Conservation (phyloP, 495 filamentous ascomycete species). For the Peziza echinospora region DNA sequence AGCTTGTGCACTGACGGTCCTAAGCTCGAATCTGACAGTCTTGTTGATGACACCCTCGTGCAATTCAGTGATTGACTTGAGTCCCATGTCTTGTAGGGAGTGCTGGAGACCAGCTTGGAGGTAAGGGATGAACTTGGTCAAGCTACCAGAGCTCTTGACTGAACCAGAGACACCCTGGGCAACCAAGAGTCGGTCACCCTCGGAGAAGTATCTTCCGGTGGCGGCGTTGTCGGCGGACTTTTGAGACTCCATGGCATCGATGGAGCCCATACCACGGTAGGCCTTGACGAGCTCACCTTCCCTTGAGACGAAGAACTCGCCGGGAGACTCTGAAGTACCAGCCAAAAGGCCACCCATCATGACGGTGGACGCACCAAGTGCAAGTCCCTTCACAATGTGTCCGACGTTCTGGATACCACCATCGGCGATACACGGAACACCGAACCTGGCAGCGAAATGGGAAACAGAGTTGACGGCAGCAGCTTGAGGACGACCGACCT, state of each 20-base stretch:
- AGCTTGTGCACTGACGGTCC: conserved; percentile 79
- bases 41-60: conserved; percentile 56
- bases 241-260: conserved; percentile 98
- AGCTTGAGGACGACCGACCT: conserved; percentile 88
- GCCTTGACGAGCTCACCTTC: conserved; percentile 97
- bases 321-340: conserved; percentile 91
- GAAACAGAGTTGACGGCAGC: conserved; percentile 76
- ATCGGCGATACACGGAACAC: conserved; percentile 93
- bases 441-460: conserved; percentile 73
- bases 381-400: conserved; percentile 94
- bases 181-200: conserved; percentile 81
- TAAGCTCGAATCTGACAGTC: conserved; percentile 72
- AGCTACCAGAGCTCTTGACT: conserved; percentile 51
- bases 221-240: conserved; percentile 88
- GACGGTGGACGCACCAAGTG: conserved; percentile 80
- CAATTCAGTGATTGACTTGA: conserved; percentile 51
- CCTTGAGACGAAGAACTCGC: conserved; percentile 82
- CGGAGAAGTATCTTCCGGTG: conserved; percentile 94
- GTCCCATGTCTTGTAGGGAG: conserved; percentile 86
- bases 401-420: conserved; percentile 96
- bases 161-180: conserved; percentile 85
- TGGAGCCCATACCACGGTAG: conserved; percentile 95
- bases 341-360: conserved; percentile 99
- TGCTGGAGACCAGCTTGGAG: conserved; percentile 89
- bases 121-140: conserved; percentile 90